Evolutionary conservation across 768 basidiomycete genomes (phyloP), one percentile per base, ranked within the genome.

Genomic region (Agaricus subrufescens): DNA sequence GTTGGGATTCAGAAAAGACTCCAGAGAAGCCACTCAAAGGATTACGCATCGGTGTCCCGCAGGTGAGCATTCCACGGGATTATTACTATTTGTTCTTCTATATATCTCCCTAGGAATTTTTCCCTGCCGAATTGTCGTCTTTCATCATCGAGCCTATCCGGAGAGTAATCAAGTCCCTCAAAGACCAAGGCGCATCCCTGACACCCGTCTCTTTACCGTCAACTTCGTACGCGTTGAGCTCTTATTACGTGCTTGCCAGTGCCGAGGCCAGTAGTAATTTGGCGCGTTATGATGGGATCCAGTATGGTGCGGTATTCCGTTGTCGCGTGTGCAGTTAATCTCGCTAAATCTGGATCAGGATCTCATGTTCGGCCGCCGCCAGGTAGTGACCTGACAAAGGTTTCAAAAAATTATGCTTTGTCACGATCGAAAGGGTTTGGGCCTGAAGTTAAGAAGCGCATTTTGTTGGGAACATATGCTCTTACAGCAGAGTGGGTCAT

Each of bases 211-310:
- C 87, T 8, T 73, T 98, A 10, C 89, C 92, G 15, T 74, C 69
- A 26, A 80, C 75, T 11, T 66, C 71, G 1, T 89, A 88, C 64
- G 91, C 92, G 0, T 76, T 98, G 4, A 92, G 93, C 54, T 89
- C 94, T 11, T 98, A 98, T 74, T 98, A 98, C 65, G 91, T 97
- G n/a, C 79, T 98, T 14, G 90, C 96, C 1, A 90, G 86, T 58
- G 94, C 96, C 0, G 96, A 98, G 66, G 95, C 95, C 0, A 89
- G 90, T 58, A 94, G 92, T 56, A 97, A 95, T 65, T 73, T 98
- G 55, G 92, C 91, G 3, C 76, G 94, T 40, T 98, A 87, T 64
- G 93, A 95, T 47, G 95, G 95, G 0, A 80, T 94, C 1, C 81
- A 87, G 62, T 97, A 86, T 64, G 96, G 94, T 84, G 49, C 34